Evolutionary conservation across 2,329 filamentous ascomycete genomes (phyloP), one percentile per base, ranked within the genome.

Genomic region (Pezicula radicicola): DNA sequence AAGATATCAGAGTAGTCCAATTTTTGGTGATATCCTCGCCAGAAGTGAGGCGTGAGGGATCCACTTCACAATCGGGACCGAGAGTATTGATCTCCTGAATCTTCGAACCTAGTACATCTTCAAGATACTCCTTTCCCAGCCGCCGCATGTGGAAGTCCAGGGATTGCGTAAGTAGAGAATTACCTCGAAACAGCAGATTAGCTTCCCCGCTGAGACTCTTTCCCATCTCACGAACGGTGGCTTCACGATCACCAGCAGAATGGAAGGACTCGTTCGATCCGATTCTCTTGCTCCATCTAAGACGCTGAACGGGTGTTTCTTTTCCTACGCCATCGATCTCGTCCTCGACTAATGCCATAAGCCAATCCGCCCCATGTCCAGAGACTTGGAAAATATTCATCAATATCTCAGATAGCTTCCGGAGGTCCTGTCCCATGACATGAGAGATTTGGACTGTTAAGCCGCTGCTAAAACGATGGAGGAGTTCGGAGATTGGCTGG

Each of bases 311-410:
- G 1, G 87, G 83, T 13, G 85, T 84, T 60, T 96, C 91, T 65
- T 87, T 95, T 50, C 91, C 84, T 16, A 94, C 85, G 0, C 93
- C 93, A 64, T 97, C 94, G 52, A 99, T 97, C 69, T 99, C 94
- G 65, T 97, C 93, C 69, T 99, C 94, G 0, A 97, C 89, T 39
- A 99, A 75, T 2, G 90, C 86, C 77, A 91, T 94, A 19, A 99
- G 79, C 94, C 94, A 99, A 53, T 97, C 91, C 41, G 81, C 80
- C 2, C 89, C 88, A 36, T 83, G 83, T 0, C 90, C 91, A 2
- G 91, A 93, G 3, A 96, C 92, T 66, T 99, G 94, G 63, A 93
- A 99, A 48, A 99, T 96, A 66, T 97, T 95, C 57, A 97, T 74
- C 36, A 97, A 83, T 27, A 88, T 85, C 65, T 97, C 92, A 2